Conservation (phyloP, 768 basidiomycete species). For the Tubosaeta sp. region DNA sequence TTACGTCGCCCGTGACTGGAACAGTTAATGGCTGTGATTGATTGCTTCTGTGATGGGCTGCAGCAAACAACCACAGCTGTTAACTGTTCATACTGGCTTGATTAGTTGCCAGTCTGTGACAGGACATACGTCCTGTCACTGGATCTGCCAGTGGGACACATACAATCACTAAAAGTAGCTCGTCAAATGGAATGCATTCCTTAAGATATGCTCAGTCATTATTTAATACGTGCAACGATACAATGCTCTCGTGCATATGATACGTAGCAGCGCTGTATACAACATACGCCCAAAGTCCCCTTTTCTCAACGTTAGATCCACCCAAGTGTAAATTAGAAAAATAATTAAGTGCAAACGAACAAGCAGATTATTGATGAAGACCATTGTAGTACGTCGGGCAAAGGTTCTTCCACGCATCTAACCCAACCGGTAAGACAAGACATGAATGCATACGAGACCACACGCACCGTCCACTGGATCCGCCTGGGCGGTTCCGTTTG, state of each 20-base stretch:
- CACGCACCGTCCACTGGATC: constrained; percentile 20
- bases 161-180: too few relatives aligned
- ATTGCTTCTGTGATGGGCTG: too few relatives aligned
- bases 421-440: neutral
- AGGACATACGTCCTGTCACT: too few relatives aligned
- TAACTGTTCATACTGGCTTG: too few relatives aligned
- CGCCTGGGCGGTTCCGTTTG: constrained; percentile 18
- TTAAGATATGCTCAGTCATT: too few relatives aligned
- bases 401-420: constrained; percentile 18
- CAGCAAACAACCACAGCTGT: too few relatives aligned
- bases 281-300: neutral
- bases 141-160: too few relatives aligned
- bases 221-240: neutral
- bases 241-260: neutral
- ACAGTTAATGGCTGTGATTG: too few relatives aligned
- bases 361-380: neutral
- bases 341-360: too few relatives aligned
- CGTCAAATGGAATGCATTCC: too few relatives aligned
- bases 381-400: constrained; percentile 12
- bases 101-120: too few relatives aligned
- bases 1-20: too few relatives aligned
- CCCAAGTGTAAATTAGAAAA: neutral
- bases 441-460: neutral
- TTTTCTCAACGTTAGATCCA: neutral
- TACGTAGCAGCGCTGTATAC: neutral